Base-by-base conservation (phyloP, 495 filamentous ascomycete genomes). In the Tuber borchii region DNA sequence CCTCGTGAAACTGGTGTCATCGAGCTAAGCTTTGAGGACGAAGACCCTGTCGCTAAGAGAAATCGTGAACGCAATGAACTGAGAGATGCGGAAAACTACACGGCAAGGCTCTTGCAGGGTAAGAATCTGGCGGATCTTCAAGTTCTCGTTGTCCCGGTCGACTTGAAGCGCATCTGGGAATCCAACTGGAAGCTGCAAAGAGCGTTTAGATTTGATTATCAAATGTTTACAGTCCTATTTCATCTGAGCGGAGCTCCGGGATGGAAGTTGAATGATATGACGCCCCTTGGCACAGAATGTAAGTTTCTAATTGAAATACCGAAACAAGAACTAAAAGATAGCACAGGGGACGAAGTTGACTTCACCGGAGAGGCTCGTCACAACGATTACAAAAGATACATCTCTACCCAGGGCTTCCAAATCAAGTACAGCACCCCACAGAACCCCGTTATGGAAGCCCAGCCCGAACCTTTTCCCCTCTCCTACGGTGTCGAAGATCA, bases 131-230 rank as follows among this genome's bases (percentile, higher is more conserved):
- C 71, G 3, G 77, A 76, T 40, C 73, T 82, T 9, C 46, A 75
- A 45, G 71, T 40, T 16, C 79, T 81, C 2, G 77, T 76, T 26
- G 65, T 82, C 31, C 68, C 71, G 3, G 37, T 82, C n/a, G 46
- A 70, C 19, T 31, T 74, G n/a, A 42, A 45, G 20, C 73, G 72
- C 40, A 74, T 82, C 19, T 82, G 79, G 79, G 70, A 81, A 16
- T 61, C 48, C 26, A 72, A 61, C 9, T 76, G 75, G 51, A 20
- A 65, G 42, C 51, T 82, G 17, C 80, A 77, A 43, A 75, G 79
- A 17, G 76, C 69, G 8, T 82, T 77, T 45, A 74, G 77, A 19
- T 82, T 79, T 31, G 48, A 74, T 26, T 81, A 72, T 22, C 73
- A 81, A 0, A 71, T 76, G 17, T 82, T 61, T 61, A n/a, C 51